Base-by-base conservation (phyloP, 768 basidiomycete genomes). In the Tremella yokohamensis region DNA sequence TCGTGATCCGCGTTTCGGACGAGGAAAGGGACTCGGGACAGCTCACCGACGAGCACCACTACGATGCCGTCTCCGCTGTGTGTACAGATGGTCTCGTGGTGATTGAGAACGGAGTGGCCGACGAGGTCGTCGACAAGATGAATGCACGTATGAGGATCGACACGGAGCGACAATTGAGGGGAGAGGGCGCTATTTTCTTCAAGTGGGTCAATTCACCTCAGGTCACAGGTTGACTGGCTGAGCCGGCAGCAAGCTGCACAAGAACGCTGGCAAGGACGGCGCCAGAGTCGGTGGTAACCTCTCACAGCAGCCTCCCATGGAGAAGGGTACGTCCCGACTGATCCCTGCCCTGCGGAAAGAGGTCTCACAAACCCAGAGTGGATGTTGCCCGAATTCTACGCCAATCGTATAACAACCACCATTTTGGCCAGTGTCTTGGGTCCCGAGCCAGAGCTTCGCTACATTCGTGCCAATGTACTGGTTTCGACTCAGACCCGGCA, bases 41-140 rank as follows among this genome's bases (percentile, higher is more conserved):
- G 26, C 52, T 58, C 45, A 22, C 11, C 22, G 57, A 58, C 40
- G 38, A 44, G 25, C 48, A 58, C 26, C 52, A 53, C 1, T 58
- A 58, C 18, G 57, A 58, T 48, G 50, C 51, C 20, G 39, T 58
- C 15, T 37, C 52, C 15, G 57, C 57, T 4, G 38, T 58, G 18
- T 54, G 40, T 40, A 58, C 24, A 8, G 57, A 58, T 29, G 57
- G 57, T 19, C 37, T 58, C 26, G 57, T 58, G 6, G 57, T 58
- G 20, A 19, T 58, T 8, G 57, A 45, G 51, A 58, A 58, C 24
- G 57, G 45, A 8, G 29, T 58, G 22, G 52, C 40, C 22, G 51
- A 20, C 26, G 57, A 16, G 0, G 3, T 58, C 7, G 49, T 58
- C 39, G 57, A 58, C 51, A 58, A 54, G 52, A 25, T 58, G 16